Percentiles rank a stretch among this genome's conserved stretches.
These are phyloP conservation scores for Pleurotus giganteus DNA, from an alignment of 768 basidiomycete genomes.

Conservation along the genomic window DNA sequence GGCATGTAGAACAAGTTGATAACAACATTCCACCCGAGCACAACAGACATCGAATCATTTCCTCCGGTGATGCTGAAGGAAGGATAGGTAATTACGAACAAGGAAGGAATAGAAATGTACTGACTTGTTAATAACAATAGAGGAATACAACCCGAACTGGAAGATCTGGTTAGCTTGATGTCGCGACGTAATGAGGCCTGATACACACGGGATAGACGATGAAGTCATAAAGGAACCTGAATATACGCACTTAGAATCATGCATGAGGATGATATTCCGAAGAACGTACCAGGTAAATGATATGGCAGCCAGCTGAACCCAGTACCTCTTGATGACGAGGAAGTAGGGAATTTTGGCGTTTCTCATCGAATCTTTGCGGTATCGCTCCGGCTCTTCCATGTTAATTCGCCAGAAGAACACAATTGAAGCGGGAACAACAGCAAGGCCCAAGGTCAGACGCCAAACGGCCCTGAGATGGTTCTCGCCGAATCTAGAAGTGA, in stretches of 20 bases:
- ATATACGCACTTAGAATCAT: neutral
- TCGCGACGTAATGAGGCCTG: neutral
- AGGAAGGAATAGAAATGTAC: slow-evolving; percentile 4
- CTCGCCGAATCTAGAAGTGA: slow-evolving; percentile 56
- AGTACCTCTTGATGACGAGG: slow-evolving; percentile 79
- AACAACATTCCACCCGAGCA: slow-evolving; percentile 84
- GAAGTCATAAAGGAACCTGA: slow-evolving; percentile 77
- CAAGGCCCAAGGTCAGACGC: slow-evolving; percentile 84
- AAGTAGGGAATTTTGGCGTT: slow-evolving; percentile 68
- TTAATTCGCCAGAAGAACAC: slow-evolving; percentile 87
- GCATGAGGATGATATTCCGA: neutral
- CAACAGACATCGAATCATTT: slow-evolving; percentile 46
- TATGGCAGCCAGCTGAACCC: slow-evolving; percentile 70
- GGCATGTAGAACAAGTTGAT: slow-evolving; percentile 58
- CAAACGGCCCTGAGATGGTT: slow-evolving; percentile 84
- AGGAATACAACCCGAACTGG: slow-evolving; percentile 80
- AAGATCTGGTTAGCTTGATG: slow-evolving; percentile 7
- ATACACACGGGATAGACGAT: slow-evolving; percentile 67
- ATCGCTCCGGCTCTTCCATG: slow-evolving; percentile 79
- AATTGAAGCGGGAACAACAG: slow-evolving; percentile 72
- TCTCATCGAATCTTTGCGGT: slow-evolving; percentile 79
- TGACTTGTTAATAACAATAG: slow-evolving; percentile 68
- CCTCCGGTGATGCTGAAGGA: slow-evolving; percentile 55
- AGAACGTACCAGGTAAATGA: slow-evolving; percentile 66
- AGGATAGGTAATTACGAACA: neutral